Evolutionary conservation across 2,329 filamentous ascomycete genomes (phyloP).

Genomic region (Aspergillus udagawae): DNA sequence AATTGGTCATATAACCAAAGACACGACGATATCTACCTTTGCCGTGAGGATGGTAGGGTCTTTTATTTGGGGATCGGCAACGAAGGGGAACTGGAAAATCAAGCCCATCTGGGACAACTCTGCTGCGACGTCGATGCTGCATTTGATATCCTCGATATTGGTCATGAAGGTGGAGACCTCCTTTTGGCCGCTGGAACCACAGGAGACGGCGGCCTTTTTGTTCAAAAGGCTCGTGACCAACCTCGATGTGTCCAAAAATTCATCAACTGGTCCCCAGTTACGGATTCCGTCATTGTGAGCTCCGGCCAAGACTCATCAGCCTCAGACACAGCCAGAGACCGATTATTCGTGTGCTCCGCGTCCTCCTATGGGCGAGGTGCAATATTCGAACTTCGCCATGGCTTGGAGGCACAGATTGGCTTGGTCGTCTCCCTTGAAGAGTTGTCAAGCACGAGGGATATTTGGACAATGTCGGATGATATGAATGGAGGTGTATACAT

Average conservation of each 20-base stretch:
- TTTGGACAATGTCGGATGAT: slow-evolving; percentile 42
- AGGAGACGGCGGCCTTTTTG: slow-evolving; percentile 72
- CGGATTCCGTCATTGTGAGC: slow-evolving; percentile 41
- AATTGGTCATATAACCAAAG: slow-evolving; percentile 57
- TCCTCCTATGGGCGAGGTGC: slow-evolving; percentile 56
- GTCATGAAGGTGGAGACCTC: slow-evolving; percentile 66
- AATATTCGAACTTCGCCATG: slow-evolving; percentile 65
- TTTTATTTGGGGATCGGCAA: slow-evolving; percentile 66
- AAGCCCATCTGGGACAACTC: slow-evolving; percentile 60
- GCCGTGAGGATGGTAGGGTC: slow-evolving; percentile 80
- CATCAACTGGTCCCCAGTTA: slow-evolving; percentile 56
- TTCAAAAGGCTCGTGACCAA: slow-evolving; percentile 58
- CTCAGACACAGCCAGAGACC: slow-evolving; percentile 43
- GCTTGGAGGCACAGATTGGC: slow-evolving; percentile 65
- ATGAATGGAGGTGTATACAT: slow-evolving; percentile 33
- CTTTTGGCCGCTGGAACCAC: slow-evolving; percentile 74
- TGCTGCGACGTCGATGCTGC: slow-evolving; percentile 73
- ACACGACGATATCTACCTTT: slow-evolving; percentile 78
- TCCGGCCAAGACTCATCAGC: slow-evolving; percentile 11
- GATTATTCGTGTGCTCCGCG: slow-evolving; percentile 64
- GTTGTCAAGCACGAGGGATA: slow-evolving; percentile 35
- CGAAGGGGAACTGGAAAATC: slow-evolving; percentile 50
- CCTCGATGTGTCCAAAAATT: slow-evolving; percentile 57
- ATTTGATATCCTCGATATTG: slow-evolving; percentile 67
- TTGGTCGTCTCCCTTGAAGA: slow-evolving; percentile 39